phyloP scores from a whole-genome alignment of 179 eudicot species.

The Carnegiea gigantea region DNA sequence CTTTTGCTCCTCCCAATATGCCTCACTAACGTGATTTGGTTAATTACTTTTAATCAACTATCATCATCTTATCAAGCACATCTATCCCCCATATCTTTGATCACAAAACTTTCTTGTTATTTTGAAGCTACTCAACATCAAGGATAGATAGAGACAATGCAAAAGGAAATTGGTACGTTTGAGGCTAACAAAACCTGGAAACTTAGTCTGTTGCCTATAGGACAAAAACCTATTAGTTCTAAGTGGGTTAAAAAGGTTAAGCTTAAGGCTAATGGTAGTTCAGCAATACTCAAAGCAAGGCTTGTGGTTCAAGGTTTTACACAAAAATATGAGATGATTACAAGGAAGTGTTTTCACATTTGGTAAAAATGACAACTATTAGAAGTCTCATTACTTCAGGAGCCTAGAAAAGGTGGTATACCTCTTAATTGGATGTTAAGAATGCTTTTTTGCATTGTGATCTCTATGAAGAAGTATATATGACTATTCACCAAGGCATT shows the following conservation, averaged over 20 bases:
- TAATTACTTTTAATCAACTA: background rate
- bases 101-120: background rate
- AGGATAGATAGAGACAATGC: background rate
- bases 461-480: background rate
- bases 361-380: conserved; percentile 8
- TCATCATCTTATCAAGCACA: background rate
- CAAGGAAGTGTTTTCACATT: background rate
- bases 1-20: too few relatives aligned
- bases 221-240: background rate
- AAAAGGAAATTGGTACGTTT: background rate
- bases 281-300: background rate
- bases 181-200: background rate
- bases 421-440: background rate
- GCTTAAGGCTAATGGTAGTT: background rate
- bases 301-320: background rate
- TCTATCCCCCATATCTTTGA: too few relatives aligned
- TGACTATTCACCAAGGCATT: background rate
- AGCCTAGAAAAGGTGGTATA: background rate
- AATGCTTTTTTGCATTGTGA: background rate
- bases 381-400: background rate
- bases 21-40: background rate
- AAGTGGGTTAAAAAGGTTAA: conserved; percentile 1
- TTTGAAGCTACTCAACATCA: too few relatives aligned
- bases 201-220: background rate
- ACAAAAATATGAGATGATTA: background rate